Evolutionary conservation across 352 stramenopile species (phyloP), one percentile per base, ranked within the genome.

Genomic region (Phytophthora pinifolia): DNA sequence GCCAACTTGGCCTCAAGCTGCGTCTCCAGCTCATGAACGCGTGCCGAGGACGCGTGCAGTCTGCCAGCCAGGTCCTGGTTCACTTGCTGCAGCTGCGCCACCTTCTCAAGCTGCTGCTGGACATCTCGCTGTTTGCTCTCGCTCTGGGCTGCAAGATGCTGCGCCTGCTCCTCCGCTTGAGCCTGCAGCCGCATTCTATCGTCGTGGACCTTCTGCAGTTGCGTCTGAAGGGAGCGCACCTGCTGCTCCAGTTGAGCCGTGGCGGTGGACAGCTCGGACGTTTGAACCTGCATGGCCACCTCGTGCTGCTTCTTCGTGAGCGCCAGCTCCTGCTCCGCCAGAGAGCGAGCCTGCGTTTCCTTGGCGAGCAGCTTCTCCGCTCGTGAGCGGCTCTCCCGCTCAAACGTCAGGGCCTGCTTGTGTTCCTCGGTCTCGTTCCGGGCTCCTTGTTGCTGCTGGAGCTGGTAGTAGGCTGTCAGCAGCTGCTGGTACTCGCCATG

Each of bases 401-500:
- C 79, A 62, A 88, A 89, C 22, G 60, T 75, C 3, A 90, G 49
- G 9, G 67, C 79, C 27, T 88, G 72, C 25, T 66, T 66, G 39
- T 84, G 74, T 46, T 84, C 71, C 30, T 89, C 79, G 18, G 49
- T 62, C 25, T 82, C 79, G n/a, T 62, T 80, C 59, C 59, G 70
- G 1, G 71, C 59, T 6, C 73, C 57, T 55, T 89, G 77, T 54
- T 88, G 70, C 47, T 88, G 86, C 30, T 73, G 65, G 1, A 70
- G 50, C 63, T 90, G 78, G 59, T 90, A 89, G 35, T 81, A 90
- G 10, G 83, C 83, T 1, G 65, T 77, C 18, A 87, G 60, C 4
- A 92, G 60, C 46, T 89, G 74, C 58, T 92, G 83, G 34, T 90
- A 89, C 45, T 92, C 83, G 1, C 62, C 65, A 41, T 92, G 79